Conservation (phyloP, 1,139 yeast genomes). For the Yamadazyma conglobata region DNA sequence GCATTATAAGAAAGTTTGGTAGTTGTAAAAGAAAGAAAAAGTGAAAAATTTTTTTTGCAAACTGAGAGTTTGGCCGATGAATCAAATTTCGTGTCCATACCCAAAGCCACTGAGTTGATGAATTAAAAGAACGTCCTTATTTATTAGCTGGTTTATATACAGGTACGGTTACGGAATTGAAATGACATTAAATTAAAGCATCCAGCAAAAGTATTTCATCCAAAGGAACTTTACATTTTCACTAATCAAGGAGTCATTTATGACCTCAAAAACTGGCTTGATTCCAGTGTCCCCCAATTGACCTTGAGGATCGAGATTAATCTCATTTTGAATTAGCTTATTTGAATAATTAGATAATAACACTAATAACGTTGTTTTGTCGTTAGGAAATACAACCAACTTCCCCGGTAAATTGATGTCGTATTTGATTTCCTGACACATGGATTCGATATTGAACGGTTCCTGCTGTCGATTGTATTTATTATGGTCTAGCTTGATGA, state of each 20-base stretch:
- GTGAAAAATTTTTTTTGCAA: slow-evolving; percentile 3
- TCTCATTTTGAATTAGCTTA: slow-evolving; percentile 43
- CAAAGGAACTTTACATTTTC: slow-evolving; percentile 18
- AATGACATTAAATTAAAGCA: no score
- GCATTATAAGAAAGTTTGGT: slow-evolving; percentile 38
- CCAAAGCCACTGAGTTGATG: no score
- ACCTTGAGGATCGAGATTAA: slow-evolving; percentile 2
- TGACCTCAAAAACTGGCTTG: slow-evolving; percentile 16
- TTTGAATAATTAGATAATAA: slow-evolving; percentile 11
- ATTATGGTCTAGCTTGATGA: slow-evolving; percentile 26
- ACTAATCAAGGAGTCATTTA: slow-evolving; percentile 23
- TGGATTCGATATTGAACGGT: slow-evolving; percentile 8
- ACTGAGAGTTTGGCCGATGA: no score
- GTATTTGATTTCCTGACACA: slow-evolving; percentile 1
- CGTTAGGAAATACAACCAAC: slow-evolving; percentile 22
- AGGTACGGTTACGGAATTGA: no score
- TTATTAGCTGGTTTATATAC: slow-evolving; percentile 1
- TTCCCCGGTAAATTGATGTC: slow-evolving; percentile 3
- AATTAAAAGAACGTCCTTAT: no score
- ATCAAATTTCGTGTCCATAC: no score
- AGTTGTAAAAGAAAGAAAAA: not conserved
- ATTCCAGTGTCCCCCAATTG: slow-evolving; percentile 44
- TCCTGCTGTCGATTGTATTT: slow-evolving; percentile 18
- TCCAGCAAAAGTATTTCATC: slow-evolving; percentile 18
- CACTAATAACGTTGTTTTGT: slow-evolving; percentile 14